These are phyloP conservation scores for Elongisporangium prolatum DNA, from an alignment of 352 stramenopile genomes.

Conservation along the genomic window DNA sequence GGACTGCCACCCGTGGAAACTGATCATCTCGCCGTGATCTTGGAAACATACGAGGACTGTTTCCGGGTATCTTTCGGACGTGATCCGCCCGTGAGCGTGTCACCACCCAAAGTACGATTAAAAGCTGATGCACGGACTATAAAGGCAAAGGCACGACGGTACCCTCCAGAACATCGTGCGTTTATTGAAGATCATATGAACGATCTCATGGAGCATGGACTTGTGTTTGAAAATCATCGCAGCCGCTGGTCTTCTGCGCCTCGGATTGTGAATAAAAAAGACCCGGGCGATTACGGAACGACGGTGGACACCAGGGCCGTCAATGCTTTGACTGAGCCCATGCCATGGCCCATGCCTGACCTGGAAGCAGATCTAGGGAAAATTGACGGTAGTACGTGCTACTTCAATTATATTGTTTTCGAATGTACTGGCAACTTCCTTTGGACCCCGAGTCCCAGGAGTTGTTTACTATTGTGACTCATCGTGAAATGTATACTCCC, in stretches of 20 bases:
- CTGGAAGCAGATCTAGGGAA: conserved; percentile 6
- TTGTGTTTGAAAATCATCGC: conserved; percentile 1
- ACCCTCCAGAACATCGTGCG: neutral
- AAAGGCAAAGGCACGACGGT: neutral
- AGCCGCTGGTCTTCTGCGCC: conserved; percentile 4
- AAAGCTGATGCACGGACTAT: neutral
- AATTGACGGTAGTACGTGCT: conserved; percentile 1
- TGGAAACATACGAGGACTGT: neutral
- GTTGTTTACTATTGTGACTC: neutral
- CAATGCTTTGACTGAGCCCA: conserved; percentile 11
- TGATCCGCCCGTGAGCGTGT: neutral
- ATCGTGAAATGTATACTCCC: neutral
- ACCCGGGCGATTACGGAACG: conserved; percentile 13
- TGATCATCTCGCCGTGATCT: too few species aligned
- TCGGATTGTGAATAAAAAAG: neutral
- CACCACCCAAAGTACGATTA: neutral
- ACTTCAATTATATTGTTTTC: neutral
- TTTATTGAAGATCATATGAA: neutral
- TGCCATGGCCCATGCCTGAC: conserved; percentile 17
- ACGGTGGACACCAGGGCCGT: conserved; percentile 11
- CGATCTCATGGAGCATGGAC: neutral
- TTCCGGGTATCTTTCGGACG: neutral
- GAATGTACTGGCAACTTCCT: neutral
- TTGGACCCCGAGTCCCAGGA: neutral
- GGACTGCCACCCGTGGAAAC: too few species aligned